Conservation (phyloP, 441 rosid species). For the Melastoma candidum region DNA sequence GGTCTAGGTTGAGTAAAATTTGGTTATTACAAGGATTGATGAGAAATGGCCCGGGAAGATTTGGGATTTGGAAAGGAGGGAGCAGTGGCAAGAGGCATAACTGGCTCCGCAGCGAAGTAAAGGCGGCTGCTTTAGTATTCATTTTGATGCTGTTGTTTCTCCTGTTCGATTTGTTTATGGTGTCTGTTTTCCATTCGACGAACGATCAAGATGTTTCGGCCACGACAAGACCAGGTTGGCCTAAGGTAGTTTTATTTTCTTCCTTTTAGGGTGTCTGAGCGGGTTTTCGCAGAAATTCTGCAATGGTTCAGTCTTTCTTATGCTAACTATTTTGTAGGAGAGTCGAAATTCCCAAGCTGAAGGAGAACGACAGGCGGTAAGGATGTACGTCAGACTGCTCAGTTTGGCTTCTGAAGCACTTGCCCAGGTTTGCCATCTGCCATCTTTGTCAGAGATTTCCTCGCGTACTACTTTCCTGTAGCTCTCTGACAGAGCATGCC, state of each 20-base stretch:
- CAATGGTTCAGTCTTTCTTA: no score
- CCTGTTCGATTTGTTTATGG: constrained; percentile 55
- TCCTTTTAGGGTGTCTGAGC: no score
- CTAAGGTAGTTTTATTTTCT: no score
- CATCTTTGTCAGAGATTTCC: neutral
- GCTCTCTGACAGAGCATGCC: constrained; percentile 13
- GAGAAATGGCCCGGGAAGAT: constrained; percentile 27
- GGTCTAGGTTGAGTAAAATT: constrained; percentile 29
- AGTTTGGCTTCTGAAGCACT: constrained; percentile 60
- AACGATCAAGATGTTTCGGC: constrained; percentile 28
- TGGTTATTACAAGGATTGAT: constrained; percentile 34
- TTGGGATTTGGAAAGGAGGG: constrained; percentile 31
- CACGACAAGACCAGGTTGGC: no score
- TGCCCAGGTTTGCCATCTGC: constrained; percentile 41
- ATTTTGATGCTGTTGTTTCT: constrained; percentile 37
- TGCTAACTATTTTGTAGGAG: constrained; percentile 14
- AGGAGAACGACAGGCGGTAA: constrained; percentile 36
- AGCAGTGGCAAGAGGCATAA: constrained; percentile 36
- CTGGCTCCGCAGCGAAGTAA: constrained; percentile 44
- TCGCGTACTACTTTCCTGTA: neutral
- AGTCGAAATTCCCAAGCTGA: constrained; percentile 10
- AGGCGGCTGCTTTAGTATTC: constrained; percentile 36
- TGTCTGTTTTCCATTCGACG: constrained; percentile 47
- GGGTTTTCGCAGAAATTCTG: no score
- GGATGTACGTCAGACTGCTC: constrained; percentile 64